These are phyloP conservation scores for Leucaena leucocephala DNA, from an alignment of 306 rosid genomes.

Conservation along the genomic window DNA sequence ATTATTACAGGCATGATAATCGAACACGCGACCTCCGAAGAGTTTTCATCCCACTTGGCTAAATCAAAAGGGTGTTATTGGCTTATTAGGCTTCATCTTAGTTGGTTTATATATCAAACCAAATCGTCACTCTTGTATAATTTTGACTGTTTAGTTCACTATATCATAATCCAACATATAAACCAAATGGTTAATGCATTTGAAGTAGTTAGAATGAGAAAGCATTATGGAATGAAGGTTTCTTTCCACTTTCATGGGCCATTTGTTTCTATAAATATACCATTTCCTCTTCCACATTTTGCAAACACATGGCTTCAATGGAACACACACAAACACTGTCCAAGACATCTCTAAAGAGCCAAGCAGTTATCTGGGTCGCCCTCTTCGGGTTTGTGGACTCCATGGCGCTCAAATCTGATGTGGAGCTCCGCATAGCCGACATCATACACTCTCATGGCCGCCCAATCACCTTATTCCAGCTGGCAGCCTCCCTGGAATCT, in stretches of 20 bases:
- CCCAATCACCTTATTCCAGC: background rate
- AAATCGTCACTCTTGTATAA: too few species aligned
- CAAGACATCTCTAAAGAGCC: slow-evolving; percentile 15
- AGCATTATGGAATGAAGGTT: too few species aligned
- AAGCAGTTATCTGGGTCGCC: slow-evolving; percentile 23
- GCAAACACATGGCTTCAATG: background rate
- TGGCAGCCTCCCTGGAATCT: slow-evolving; percentile 11
- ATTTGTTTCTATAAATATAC: background rate
- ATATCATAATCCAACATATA: too few species aligned
- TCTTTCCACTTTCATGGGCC: background rate
- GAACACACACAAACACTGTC: background rate
- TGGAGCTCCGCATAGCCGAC: background rate
- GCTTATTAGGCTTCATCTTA: too few species aligned
- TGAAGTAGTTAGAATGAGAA: too few species aligned
- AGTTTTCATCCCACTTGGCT: too few species aligned
- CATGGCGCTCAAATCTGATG: background rate
- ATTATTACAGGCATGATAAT: too few species aligned
- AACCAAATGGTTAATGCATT: too few species aligned
- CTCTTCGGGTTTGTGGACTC: background rate
- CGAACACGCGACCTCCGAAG: too few species aligned
- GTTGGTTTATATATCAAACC: too few species aligned
- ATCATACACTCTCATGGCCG: slow-evolving; percentile 25
- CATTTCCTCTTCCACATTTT: background rate
- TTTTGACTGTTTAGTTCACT: too few species aligned
- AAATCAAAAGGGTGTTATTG: too few species aligned